Evolutionary conservation across 2,329 filamentous ascomycete genomes (phyloP).

Genomic region (Talaromyces sp.): DNA sequence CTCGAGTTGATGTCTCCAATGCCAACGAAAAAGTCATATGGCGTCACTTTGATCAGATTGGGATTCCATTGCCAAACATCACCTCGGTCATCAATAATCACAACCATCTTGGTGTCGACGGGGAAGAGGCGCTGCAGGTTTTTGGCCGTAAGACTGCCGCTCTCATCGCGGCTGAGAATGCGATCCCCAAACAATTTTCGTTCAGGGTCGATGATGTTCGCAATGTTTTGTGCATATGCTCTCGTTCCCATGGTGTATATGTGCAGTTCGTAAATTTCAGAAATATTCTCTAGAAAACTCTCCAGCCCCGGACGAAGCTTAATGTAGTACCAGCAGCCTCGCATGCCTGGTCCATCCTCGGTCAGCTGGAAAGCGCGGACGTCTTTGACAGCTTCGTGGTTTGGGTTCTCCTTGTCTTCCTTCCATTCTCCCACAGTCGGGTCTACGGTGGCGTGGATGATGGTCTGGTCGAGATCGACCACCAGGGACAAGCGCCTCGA

Average conservation of each 20-base stretch:
- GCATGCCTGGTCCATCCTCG: constrained; percentile 72
- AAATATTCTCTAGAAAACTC: constrained; percentile 72
- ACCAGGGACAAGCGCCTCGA: constrained; percentile 85
- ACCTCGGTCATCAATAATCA: constrained; percentile 94
- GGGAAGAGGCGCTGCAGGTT: constrained; percentile 87
- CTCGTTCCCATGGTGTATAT: constrained; percentile 99
- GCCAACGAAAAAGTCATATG: constrained; percentile 96
- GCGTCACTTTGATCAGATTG: constrained; percentile 89
- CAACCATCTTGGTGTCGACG: constrained; percentile 97
- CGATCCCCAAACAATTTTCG: constrained; percentile 87
- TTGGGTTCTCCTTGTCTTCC: constrained; percentile 78
- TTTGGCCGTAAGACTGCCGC: constrained; percentile 87
- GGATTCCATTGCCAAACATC: constrained; percentile 94
- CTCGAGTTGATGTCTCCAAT: constrained; percentile 99
- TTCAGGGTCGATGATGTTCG: constrained; percentile 86
- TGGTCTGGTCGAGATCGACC: constrained; percentile 95
- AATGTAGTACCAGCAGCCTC: constrained; percentile 94
- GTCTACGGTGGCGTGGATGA: constrained; percentile 96
- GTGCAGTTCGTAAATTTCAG: constrained; percentile 84
- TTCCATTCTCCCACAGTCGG: constrained; percentile 96
- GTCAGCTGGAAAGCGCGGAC: constrained; percentile 82
- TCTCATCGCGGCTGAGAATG: constrained; percentile 94
- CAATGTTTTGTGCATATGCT: constrained; percentile 90
- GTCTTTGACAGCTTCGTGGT: constrained; percentile 83
- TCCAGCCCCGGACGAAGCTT: constrained; percentile 86